phyloP scores from a whole-genome alignment of 495 filamentous ascomycete species.

The Apodospora peruviana region DNA sequence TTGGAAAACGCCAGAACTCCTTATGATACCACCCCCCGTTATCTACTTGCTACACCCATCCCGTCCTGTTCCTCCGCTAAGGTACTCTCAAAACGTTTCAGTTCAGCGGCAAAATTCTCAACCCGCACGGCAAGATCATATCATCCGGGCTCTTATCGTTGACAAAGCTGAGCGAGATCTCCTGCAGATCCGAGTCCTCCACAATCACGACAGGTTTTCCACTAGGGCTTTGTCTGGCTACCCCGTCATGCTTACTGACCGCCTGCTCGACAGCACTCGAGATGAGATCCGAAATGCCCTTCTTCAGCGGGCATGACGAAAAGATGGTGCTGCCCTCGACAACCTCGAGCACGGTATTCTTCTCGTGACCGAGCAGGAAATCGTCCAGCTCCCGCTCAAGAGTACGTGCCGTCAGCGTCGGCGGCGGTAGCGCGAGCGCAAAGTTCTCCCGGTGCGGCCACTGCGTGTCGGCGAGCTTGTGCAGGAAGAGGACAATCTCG shows the following conservation, averaged over 20 bases:
- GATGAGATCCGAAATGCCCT: constrained; percentile 20
- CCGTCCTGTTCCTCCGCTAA: too few relatives aligned
- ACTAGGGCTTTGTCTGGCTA: neutral
- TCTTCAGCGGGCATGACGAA: constrained; percentile 13
- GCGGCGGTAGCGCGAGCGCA: neutral
- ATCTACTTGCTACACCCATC: too few relatives aligned
- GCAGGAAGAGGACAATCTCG: constrained; percentile 17
- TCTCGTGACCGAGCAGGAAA: constrained; percentile 4
- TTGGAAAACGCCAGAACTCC: too few relatives aligned
- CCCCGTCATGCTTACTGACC: neutral
- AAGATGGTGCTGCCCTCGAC: constrained; percentile 21
- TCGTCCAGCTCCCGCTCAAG: constrained; percentile 14
- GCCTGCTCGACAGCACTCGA: constrained; percentile 13
- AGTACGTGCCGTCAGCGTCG: constrained; percentile 1
- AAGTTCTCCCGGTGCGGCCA: constrained; percentile 14
- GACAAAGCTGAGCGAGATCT: constrained; percentile 23
- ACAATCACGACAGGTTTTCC: neutral
- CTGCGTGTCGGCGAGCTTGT: constrained; percentile 23
- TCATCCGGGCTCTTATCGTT: constrained; percentile 20
- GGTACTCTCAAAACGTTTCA: neutral
- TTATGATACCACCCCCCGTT: too few relatives aligned
- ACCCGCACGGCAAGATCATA: constrained; percentile 21
- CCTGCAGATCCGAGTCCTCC: constrained; percentile 19
- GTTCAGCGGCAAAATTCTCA: constrained; percentile 24
- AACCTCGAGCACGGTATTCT: constrained; percentile 12